A percentile compares a stretch with the other conserved stretches of the same genome.
Evolutionary conservation across 2,329 filamentous ascomycete species (phyloP).

Genomic region (Pyrenophora seminiperda): DNA sequence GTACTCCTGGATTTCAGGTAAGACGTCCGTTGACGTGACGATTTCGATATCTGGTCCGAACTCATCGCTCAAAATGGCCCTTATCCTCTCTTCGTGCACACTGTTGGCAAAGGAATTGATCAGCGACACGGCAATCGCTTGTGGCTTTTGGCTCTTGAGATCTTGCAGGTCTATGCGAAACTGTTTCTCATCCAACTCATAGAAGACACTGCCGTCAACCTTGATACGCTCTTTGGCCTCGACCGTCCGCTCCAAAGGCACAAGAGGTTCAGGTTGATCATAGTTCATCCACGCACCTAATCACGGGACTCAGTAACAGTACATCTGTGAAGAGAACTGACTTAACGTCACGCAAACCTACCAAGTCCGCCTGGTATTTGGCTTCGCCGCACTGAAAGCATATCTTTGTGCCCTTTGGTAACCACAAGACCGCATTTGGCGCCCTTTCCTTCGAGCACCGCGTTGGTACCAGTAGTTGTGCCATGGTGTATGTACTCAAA

Average conservation of each 20-base stretch:
- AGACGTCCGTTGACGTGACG: slow-evolving; percentile 54
- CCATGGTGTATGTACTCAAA: slow-evolving; percentile 58
- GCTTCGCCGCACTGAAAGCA: slow-evolving; percentile 54
- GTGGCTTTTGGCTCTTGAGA: slow-evolving; percentile 49
- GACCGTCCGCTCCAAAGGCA: slow-evolving; percentile 56
- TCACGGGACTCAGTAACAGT: too few species aligned
- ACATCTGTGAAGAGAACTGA: too few species aligned
- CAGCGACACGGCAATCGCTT: slow-evolving; percentile 55
- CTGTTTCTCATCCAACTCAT: slow-evolving; percentile 48
- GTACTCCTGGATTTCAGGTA: slow-evolving; percentile 57
- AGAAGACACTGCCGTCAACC: slow-evolving; percentile 51
- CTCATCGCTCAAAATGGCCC: slow-evolving; percentile 50
- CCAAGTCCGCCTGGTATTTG: slow-evolving; percentile 57
- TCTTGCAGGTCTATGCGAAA: slow-evolving; percentile 48
- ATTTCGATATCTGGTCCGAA: slow-evolving; percentile 52
- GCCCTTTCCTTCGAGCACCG: slow-evolving; percentile 57
- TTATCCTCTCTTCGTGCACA: slow-evolving; percentile 50
- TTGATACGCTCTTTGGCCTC: slow-evolving; percentile 54
- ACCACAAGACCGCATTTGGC: slow-evolving; percentile 55
- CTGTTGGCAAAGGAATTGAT: slow-evolving; percentile 56
- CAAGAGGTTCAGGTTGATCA: slow-evolving; percentile 54
- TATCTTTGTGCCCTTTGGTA: slow-evolving; percentile 57
- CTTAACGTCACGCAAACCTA: too few species aligned
- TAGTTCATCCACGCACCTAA: slow-evolving; percentile 56
- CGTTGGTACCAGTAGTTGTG: slow-evolving; percentile 57